Base-by-base conservation (phyloP, 306 rosid genomes). In the Cicer pinnatifidum region DNA sequence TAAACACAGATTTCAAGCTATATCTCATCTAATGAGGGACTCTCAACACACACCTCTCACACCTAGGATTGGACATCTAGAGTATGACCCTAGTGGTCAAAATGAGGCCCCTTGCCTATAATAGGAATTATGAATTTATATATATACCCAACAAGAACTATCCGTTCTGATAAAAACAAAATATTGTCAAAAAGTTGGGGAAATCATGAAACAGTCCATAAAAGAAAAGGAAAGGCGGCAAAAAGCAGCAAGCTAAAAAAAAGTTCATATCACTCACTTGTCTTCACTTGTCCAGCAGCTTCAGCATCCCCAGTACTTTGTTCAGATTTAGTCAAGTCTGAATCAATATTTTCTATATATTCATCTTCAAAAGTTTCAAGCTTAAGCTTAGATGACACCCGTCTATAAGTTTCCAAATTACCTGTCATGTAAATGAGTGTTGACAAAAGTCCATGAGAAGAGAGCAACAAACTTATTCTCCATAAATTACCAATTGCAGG, bases 341-440 rank as follows among this genome's bases (percentile, higher is more conserved):
- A 54, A 81, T 73, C 78, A 11, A 68, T 48, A 63, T 69, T 85
- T 72, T 59, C 82, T 10, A 66, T 8, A 62, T 78, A 75, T 65
- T 90, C 90, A 77, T 85, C 88, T 65, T 79, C 90, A 79, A 79
- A 65, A 46, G 77, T 78, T 78, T 83, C 96, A 54, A 94, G 95
- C 93, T 85, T 91, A 62, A 94, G 96, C 85, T 94, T 94, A 62
- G 97, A 85, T 33, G 97, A 87, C 70, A 94, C 85, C 66, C 83
- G 90, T 23, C 41, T 78, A 81, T 84, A 94, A 62, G 88, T 76
- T 77, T 89, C 96, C 84, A 89, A 81, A 50, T 84, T 84, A 80
- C 82, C 97, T 91, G 87, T 82, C 19, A 78, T 16, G 71, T 57
- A 78, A 81, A 75, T 75, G 41, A 71, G 40, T 13, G 20, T 62